Evolutionary conservation across 495 filamentous ascomycete genomes (phyloP), one percentile per base, ranked within the genome.

Genomic region (Aspergillus conjunctus): DNA sequence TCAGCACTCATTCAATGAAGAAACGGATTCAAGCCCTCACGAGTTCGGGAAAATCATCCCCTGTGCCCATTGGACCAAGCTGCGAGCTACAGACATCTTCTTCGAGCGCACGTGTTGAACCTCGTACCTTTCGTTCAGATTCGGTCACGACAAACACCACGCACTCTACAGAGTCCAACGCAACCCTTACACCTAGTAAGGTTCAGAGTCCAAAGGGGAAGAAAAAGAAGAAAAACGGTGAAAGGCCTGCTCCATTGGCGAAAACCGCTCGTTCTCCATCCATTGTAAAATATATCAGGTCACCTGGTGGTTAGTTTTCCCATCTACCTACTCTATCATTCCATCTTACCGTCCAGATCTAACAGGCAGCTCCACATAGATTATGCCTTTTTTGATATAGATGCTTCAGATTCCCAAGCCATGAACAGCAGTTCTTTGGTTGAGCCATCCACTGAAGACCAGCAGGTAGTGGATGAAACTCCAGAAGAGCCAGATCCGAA

Each of bases 361-460:
- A 31, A 63, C 43, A 1, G 4, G 7, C 15, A 54, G 5, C 39
- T 7, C 44, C 30, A 14, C 15, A 20, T 18, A 68, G 65, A 64
- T 54, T 64, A 62, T 41, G 52, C 53, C 15, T 58, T 62, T 26
- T 21, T 68, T 15, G 65, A 68, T 46, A 21, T 68, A 7, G 62
- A 52, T 17, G 18, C 22, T 48, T 30, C 46, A n/a, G 56, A 63
- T 18, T 5, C 30, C 18, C 45, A 43, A 9, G 34, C 48, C 4
- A 46, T 50, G 41, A 48, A 49, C n/a, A 60, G 45, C 18, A 22
- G 26, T n/a, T 12, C 54, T 43, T 22, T 39, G 17, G 26, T 37
- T 39, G 26, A 53, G 21, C 4, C 30, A 14, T 18, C 14, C 18
- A 11, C 18, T 48, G 17, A 48, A 21, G 17, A 48, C 17, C n/a